Evolutionary conservation across 2,329 filamentous ascomycete species (phyloP), one percentile per base, ranked within the genome.

Genomic region (Coniochaeta ligniaria): DNA sequence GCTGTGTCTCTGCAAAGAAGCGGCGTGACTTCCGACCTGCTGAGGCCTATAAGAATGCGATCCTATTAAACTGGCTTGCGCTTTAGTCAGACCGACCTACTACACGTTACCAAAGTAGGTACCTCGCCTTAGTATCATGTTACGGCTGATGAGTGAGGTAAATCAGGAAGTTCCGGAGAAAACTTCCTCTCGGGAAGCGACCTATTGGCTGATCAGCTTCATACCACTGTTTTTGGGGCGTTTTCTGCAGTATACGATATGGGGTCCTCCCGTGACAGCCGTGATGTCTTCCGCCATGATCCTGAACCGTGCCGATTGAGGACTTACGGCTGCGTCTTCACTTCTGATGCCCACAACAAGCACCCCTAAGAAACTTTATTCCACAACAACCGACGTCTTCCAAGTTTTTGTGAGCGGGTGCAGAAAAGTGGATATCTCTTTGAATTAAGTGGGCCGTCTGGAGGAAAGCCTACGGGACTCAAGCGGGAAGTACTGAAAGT

Each of bases 401-500:
- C 17, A 17, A 41, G 38, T 41, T 41, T 41, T 47, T 47, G 6
- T 47, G 43, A 5, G 11, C 43, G 43, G 43, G 41, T 16, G 41
- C 16, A 6, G 5, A 45, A 24, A 38, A 38, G 35, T 38, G 35
- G 35, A 17, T 5, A 5, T 38, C n/a, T 16, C 5, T 36, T 47
- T 7, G 43, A 24, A 47, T 8, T 11, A 47, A 47, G 20, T 47
- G 43, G 43, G 43, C 20, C 9, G 43, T 24, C 47, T 52, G 47
- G 47, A 47, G 47, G 24, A 31, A 57, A 57, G 7, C 12, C 54
- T 36, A 26, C 35, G 54, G 35, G n/a, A 36, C 14, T n/a, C 3
- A 28, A 35, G n/a, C n/a, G n/a, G n/a, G 52, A 57, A 57, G 54
- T 57, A 57, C 54, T 33, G 31, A 16, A n/a, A 55, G 50, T 55